Evolutionary conservation across 352 stramenopile species (phyloP), one percentile per base, ranked within the genome.

Genomic region (Phytophthora fragariae): DNA sequence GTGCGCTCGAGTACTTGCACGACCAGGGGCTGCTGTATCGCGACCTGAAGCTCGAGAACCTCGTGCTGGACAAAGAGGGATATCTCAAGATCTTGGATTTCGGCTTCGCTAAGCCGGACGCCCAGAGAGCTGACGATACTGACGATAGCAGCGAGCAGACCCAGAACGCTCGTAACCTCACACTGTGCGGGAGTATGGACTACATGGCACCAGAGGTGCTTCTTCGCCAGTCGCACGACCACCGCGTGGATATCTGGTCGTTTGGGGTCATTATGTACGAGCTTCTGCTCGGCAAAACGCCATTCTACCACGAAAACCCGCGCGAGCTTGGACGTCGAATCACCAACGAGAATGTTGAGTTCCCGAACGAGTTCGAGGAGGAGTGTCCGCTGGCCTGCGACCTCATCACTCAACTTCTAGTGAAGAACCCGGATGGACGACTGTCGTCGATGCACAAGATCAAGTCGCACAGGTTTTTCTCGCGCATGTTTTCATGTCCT

Each of bases 21-120:
- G 77, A 71, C 5, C 68, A 89, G 37, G 82, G 76, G 21, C 76
- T 93, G 68, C 77, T 97, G 31, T 97, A 97, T 59, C 89, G 92
- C 9, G 92, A 97, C 70, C 74, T 98, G n/a, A 98, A 98, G 73
- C 84, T 93, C 9, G 92, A 98, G 72, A 98, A 97, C 69, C 67
- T 97, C 11, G 83, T 97, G 44, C 73, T 97, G 24, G 89, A 98
- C 76, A 65, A 75, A 7, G 78, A 82, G 35, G 97, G 97, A 17
- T 99, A 99, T 81, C 78, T 83, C 24, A 93, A 95, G 52, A 63
- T 95, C 29, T 52, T 95, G 19, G 89, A 96, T 62, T 95, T 95
- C 79, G 86, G 86, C 9, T 92, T 95, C 21, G 79, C 86, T 46
- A 94, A 95, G 75, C 75, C 59, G 5, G 84, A 90, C 41, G 85